Evolutionary conservation across 768 basidiomycete genomes (phyloP).

Genomic region (Lentinula raphanica): DNA sequence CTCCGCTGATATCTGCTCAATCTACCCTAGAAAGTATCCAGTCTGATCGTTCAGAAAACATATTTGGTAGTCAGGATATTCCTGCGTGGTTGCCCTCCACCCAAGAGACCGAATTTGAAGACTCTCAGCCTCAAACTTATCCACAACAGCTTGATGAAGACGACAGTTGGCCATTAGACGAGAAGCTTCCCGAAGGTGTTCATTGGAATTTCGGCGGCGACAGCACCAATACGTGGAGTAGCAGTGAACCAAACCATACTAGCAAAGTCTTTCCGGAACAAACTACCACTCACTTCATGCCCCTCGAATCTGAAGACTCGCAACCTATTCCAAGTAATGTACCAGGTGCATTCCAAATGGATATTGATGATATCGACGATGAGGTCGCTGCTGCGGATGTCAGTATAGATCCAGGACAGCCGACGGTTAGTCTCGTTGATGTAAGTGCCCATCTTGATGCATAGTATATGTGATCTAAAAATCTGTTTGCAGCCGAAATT

Average conservation of each 20-base stretch:
- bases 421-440: conserved; percentile 34
- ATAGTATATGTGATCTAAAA: too few relatives aligned
- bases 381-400: conserved; percentile 38
- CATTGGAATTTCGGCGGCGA: conserved; percentile 71
- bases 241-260: conserved; percentile 51
- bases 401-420: conserved; percentile 30
- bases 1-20: conserved; percentile 39
- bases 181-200: conserved; percentile 49
- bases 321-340: conserved; percentile 10
- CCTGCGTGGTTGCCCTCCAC: conserved; percentile 54
- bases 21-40: conserved; percentile 48
- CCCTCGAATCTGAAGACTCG: conserved; percentile 11
- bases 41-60: conserved; percentile 46
- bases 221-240: conserved; percentile 68
- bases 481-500: conserved; percentile 18
- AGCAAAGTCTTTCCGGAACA: conserved; percentile 37
- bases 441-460: conserved; percentile 26
- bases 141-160: conserved; percentile 48
- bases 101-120: conserved; percentile 54
- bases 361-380: conserved; percentile 30
- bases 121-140: conserved; percentile 31
- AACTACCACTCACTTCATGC: background rate
- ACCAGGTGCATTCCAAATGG: conserved; percentile 31
- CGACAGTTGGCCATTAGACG: conserved; percentile 73
- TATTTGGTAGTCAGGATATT: conserved; percentile 44